Evolutionary conservation across 192 early-diverging fungal species (phyloP), one percentile per base, ranked within the genome.

Genomic region (Coemansia sp.): DNA sequence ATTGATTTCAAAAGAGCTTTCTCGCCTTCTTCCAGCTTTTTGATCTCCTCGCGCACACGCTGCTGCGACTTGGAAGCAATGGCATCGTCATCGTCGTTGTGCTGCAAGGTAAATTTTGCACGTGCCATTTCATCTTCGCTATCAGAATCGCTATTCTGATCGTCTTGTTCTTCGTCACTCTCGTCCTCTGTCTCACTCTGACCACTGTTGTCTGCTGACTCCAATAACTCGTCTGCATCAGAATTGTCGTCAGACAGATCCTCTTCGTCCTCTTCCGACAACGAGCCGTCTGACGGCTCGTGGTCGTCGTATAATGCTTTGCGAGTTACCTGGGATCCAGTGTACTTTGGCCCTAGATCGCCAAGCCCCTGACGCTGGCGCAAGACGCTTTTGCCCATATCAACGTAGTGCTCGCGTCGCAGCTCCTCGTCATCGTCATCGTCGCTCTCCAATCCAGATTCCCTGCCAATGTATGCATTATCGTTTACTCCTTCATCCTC

Each of bases 1-100:
- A 97, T 87, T 39, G 74, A 89, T 54, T 90, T 83, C 37, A 97
- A 77, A 65, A 98, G 79, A 21, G 91, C 87, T 71, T 89, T 91
- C 77, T 98, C 96, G 63, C 95, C 93, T 39, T 87, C 82, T 60
- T 93, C 87, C 21, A 96, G 85, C 75, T 86, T 84, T 66, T 85
- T 84, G 51, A 98, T 85, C 66, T 95, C 74, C 75, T 65, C 85
- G 67, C 67, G 71, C 12, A 82, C 62, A 41, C 68, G 68, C 49
- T 81, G 66, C 5, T 67, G 62, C 15, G 81, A 86, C 26, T 9
- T 54, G 1, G 85, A 78, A 5, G 70, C 76, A 18, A 71, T 76
- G 3, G 58, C 69, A 0, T 66, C 67, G 3, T 72, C 75, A 26
- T 54, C 62, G 21, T 66, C 73, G n/a, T 39, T 63, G 21, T 54